phyloP scores from a whole-genome alignment of 148 eudicot genomes.

The Diospyros lotus region DNA sequence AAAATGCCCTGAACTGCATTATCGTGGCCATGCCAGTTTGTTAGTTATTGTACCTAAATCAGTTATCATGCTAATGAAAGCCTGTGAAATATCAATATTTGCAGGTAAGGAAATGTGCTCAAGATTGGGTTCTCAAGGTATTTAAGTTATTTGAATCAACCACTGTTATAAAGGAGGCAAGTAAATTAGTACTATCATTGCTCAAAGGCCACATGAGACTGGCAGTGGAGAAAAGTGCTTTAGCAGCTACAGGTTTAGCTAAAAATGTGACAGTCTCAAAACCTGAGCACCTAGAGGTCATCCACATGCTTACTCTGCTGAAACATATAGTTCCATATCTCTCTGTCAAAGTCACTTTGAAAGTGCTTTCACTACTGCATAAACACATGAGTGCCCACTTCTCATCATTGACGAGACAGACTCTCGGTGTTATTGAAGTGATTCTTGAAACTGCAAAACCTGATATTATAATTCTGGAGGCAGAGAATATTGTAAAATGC shows the following conservation, averaged over 20 bases:
- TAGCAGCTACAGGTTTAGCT: constrained; percentile 22
- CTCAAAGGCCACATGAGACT: constrained; percentile 46
- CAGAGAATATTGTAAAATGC: constrained; percentile 33
- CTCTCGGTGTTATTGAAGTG: constrained; percentile 52
- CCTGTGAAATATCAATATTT: background rate
- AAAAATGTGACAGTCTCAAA: constrained; percentile 31
- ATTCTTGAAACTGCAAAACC: constrained; percentile 39
- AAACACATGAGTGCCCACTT: constrained; percentile 43
- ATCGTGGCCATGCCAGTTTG: background rate
- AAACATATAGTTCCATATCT: constrained; percentile 61
- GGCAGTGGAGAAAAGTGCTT: constrained; percentile 33
- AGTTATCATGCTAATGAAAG: background rate
- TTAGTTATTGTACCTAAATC: background rate
- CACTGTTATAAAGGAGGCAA: constrained; percentile 44
- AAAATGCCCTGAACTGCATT: no score
- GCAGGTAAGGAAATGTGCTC: constrained; percentile 88
- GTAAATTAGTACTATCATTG: constrained; percentile 46
- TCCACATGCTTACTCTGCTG: constrained; percentile 57
- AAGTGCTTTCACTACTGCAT: constrained; percentile 38
- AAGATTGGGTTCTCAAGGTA: constrained; percentile 51
- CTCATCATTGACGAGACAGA: constrained; percentile 49
- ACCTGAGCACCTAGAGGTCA: constrained; percentile 53
- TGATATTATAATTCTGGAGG: constrained; percentile 31
- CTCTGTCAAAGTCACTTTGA: constrained; percentile 29
- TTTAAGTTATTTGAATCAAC: constrained; percentile 46